Percentiles rank a stretch among this genome's conserved stretches.
Conservation (phyloP, 768 basidiomycete genomes). For the Lactarius hengduanensis region DNA sequence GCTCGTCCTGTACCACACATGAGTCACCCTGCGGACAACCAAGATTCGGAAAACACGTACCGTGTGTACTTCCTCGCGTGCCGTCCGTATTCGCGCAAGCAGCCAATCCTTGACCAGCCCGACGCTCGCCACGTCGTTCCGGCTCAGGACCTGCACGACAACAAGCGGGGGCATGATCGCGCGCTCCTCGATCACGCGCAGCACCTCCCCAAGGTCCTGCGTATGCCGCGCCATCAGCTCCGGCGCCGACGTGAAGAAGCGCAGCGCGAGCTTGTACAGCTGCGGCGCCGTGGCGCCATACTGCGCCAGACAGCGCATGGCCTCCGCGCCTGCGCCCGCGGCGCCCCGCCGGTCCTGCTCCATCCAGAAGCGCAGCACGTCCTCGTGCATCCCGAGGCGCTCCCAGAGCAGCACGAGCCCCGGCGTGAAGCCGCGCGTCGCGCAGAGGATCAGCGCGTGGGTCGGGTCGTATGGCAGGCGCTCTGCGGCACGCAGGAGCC, state of each 20-base stretch:
- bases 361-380: slow-evolving; percentile 92
- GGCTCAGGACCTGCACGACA: slow-evolving; percentile 82
- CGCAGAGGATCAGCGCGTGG: slow-evolving; percentile 94
- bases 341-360: slow-evolving; percentile 51
- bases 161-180: slow-evolving; percentile 86
- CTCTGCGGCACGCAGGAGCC: slow-evolving; percentile 57
- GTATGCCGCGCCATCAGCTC: slow-evolving; percentile 70
- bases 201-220: slow-evolving; percentile 63
- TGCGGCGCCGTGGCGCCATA: slow-evolving; percentile 73
- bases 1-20: slow-evolving; percentile 64
- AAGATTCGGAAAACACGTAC: slow-evolving; percentile 40
- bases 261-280: slow-evolving; percentile 83
- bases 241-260: slow-evolving; percentile 84
- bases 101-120: slow-evolving; percentile 93
- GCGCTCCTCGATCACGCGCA: slow-evolving; percentile 78
- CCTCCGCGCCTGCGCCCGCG: slow-evolving; percentile 43
- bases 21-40: too few relatives aligned
- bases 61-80: slow-evolving; percentile 73
- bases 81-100: slow-evolving; percentile 69
- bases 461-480: slow-evolving; percentile 74
- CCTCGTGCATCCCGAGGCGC: slow-evolving; percentile 93
- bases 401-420: slow-evolving; percentile 94
- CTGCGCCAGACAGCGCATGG: slow-evolving; percentile 66
- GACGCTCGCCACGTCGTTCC: slow-evolving; percentile 88
- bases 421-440: slow-evolving; percentile 73